A percentile compares a stretch with the other conserved stretches of the same genome.
Evolutionary conservation across 2,329 filamentous ascomycete genomes (phyloP).

Genomic region (Colletotrichum sp.): DNA sequence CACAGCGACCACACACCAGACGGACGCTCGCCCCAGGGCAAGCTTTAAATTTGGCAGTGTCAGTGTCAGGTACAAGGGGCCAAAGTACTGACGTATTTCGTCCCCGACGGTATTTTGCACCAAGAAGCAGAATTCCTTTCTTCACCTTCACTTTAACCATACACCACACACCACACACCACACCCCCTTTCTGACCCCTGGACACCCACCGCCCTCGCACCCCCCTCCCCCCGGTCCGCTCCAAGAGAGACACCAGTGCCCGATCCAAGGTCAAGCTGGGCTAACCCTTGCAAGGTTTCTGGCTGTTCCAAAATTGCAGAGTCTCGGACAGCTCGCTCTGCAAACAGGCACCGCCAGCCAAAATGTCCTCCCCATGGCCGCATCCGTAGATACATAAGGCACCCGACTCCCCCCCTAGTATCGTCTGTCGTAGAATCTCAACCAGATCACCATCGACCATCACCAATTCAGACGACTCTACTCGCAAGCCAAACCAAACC

Average conservation of each 20-base stretch:
- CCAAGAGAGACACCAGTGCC: conserved; percentile 13
- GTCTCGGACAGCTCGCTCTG: conserved; percentile 19
- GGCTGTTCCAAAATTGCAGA: conserved; percentile 21
- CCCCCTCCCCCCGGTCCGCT: neutral
- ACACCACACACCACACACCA: neutral
- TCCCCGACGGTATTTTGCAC: neutral
- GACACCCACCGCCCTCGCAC: neutral
- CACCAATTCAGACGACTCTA: conserved; percentile 1
- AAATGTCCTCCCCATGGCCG: conserved; percentile 11
- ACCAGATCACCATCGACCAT: conserved; percentile 9
- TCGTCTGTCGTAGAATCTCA: neutral
- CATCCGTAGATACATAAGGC: conserved; percentile 24
- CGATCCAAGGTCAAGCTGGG: conserved; percentile 21
- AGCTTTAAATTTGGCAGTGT: conserved; percentile 12
- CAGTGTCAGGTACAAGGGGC: conserved; percentile 14
- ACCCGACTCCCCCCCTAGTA: conserved; percentile 16
- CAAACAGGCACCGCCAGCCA: conserved; percentile 20
- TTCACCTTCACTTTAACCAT: conserved; percentile 14
- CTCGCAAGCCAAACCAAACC: neutral
- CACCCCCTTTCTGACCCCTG: neutral
- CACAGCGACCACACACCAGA: neutral
- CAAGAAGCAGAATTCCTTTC: conserved; percentile 10
- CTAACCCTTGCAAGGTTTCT: conserved; percentile 21
- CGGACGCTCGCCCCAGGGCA: conserved; percentile 6
- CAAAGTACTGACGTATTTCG: conserved; percentile 6